Percentiles rank a stretch among this genome's conserved stretches.
These are phyloP conservation scores for Arthrocladium fulminans DNA, from an alignment of 2,329 filamentous ascomycete genomes.

Conservation along the genomic window DNA sequence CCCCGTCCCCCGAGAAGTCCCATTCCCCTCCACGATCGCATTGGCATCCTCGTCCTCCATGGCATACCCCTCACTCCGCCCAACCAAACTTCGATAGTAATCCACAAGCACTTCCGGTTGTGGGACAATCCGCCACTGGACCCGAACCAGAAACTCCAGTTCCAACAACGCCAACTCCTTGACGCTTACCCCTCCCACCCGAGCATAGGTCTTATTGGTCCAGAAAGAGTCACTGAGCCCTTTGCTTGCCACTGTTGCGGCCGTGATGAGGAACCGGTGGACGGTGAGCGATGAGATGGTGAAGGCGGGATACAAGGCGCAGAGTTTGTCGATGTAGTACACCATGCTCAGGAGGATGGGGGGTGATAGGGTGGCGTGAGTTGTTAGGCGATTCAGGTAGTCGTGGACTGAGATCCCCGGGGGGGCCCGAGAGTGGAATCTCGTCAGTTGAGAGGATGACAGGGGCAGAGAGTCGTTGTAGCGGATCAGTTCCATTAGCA, in stretches of 20 bases:
- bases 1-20: not conserved
- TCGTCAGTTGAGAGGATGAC: conserved; percentile 74
- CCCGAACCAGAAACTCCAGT: conserved; percentile 81
- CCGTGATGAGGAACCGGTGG: conserved; percentile 92
- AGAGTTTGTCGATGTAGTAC: conserved; percentile 94
- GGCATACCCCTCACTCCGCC: conserved; percentile 51
- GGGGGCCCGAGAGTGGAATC: conserved; percentile 84
- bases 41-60: conserved; percentile 32
- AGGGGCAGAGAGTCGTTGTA: conserved; percentile 85
- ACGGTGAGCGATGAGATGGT: conserved; percentile 95
- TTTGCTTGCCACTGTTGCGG: conserved; percentile 90
- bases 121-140: conserved; percentile 95
- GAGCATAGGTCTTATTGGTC: conserved; percentile 94
- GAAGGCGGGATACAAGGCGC: conserved; percentile 84
- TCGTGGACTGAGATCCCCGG: conserved; percentile 91
- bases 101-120: conserved; percentile 88
- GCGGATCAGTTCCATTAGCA: conserved; percentile 89
- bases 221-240: conserved; percentile 94
- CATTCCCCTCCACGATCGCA: not conserved
- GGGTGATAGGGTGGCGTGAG: conserved; percentile 85
- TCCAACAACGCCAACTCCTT: conserved; percentile 85
- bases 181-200: conserved; percentile 84
- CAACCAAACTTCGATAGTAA: conserved; percentile 83
- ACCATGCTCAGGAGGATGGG: conserved; percentile 97
- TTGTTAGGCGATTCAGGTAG: conserved; percentile 84